Conservation (phyloP, 2,329 filamentous ascomycete species). For the Aspergillus melleus region DNA sequence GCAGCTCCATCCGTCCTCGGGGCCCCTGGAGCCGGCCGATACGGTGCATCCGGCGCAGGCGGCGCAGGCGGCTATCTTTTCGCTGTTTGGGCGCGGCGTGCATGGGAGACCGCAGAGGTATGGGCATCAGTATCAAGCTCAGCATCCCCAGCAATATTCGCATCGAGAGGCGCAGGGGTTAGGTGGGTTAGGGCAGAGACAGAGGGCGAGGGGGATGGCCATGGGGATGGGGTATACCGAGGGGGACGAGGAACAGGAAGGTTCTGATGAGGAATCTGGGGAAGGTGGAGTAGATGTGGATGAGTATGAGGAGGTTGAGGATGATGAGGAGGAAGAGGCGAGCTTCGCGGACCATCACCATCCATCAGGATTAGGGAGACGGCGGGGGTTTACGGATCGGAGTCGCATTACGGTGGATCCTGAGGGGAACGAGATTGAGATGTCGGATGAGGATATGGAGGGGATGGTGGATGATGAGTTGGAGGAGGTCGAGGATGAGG, state of each 20-base stretch:
- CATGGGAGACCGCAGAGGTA: slow-evolving; percentile 5
- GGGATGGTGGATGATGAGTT: slow-evolving; percentile 16
- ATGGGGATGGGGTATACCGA: slow-evolving; percentile 9
- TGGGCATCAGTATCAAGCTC: not conserved
- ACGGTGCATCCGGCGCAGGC: slow-evolving; percentile 20
- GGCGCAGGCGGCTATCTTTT: slow-evolving; percentile 25
- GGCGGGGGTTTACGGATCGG: slow-evolving; percentile 9
- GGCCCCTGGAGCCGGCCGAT: slow-evolving; percentile 22
- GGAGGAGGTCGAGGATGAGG: slow-evolving; percentile 12
- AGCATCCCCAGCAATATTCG: no score
- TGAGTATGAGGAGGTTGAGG: slow-evolving; percentile 8
- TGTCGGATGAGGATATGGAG: slow-evolving; percentile 24
- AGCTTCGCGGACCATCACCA: slow-evolving; percentile 14
- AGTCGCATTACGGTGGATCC: slow-evolving; percentile 9
- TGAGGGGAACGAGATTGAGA: slow-evolving; percentile 19
- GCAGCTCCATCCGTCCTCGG: slow-evolving; percentile 28
- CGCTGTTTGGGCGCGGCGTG: slow-evolving; percentile 19
- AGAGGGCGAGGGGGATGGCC: not conserved
- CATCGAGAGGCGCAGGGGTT: not conserved
- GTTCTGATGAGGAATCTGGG: not conserved
- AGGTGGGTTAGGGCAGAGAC: not conserved
- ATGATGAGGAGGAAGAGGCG: slow-evolving; percentile 21
- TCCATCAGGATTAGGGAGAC: not conserved
- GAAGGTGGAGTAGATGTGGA: not conserved
- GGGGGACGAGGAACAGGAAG: slow-evolving; percentile 2